phyloP scores from a whole-genome alignment of 2,329 filamentous ascomycete genomes.

The Penicillium digitatum region DNA sequence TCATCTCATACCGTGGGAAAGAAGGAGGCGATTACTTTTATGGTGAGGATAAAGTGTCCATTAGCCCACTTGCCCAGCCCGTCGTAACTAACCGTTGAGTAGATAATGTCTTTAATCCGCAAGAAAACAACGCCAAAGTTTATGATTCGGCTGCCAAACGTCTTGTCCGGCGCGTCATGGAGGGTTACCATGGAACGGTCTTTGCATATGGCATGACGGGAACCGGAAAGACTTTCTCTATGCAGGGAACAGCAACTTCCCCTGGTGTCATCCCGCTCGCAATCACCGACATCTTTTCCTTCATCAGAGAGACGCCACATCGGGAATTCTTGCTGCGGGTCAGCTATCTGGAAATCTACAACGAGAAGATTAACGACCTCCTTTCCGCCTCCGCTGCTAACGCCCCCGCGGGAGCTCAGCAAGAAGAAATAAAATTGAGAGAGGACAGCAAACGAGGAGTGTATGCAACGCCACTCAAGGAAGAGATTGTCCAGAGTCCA shows the following conservation, averaged over 20 bases:
- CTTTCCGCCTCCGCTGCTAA: slow-evolving; percentile 66
- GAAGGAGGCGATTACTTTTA: slow-evolving; percentile 92
- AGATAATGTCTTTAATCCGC: slow-evolving; percentile 95
- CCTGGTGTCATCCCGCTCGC: slow-evolving; percentile 95
- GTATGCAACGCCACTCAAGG: slow-evolving; percentile 91
- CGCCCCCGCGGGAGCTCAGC: slow-evolving; percentile 54
- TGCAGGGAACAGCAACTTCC: slow-evolving; percentile 95
- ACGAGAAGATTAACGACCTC: slow-evolving; percentile 93
- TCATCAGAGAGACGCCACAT: slow-evolving; percentile 93
- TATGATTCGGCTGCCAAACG: slow-evolving; percentile 94
- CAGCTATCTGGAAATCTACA: slow-evolving; percentile 98
- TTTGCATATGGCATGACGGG: slow-evolving; percentile 99
- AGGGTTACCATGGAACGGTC: slow-evolving; percentile 96
- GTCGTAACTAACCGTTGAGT: slow-evolving; percentile 2
- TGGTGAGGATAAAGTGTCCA: slow-evolving; percentile 54
- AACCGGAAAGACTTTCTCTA: slow-evolving; percentile 97
- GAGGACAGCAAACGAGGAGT: slow-evolving; percentile 96
- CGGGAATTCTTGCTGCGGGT: slow-evolving; percentile 91
- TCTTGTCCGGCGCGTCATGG: slow-evolving; percentile 93
- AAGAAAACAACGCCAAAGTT: slow-evolving; percentile 90
- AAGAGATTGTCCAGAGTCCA: slow-evolving; percentile 97
- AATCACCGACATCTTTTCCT: slow-evolving; percentile 98
- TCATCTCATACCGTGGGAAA: slow-evolving; percentile 79
- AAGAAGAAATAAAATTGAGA: slow-evolving; percentile 94
- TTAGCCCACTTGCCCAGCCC: not conserved